Conservation (phyloP, 257 asterid genomes). For the Solanum chmielewskii region DNA sequence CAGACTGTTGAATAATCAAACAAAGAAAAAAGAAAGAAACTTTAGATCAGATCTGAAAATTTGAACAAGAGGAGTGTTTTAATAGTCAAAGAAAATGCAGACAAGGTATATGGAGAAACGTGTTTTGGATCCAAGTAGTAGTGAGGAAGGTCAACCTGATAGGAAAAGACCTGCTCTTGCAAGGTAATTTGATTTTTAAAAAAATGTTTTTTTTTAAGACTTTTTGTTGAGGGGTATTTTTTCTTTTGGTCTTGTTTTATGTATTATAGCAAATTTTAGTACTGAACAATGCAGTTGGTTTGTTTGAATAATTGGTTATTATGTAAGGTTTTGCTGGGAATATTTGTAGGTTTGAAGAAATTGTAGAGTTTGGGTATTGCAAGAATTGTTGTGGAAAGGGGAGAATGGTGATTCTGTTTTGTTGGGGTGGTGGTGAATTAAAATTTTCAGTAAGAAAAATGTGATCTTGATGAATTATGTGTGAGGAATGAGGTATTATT, state of each 20-base stretch:
- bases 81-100: conserved; percentile 33
- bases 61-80: background rate
- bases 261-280: background rate
- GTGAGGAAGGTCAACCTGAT: conserved; percentile 74
- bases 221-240: background rate
- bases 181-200: conserved; percentile 29
- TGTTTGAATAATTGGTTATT: background rate
- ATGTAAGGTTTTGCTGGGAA: background rate
- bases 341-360: background rate
- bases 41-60: conserved; percentile 37
- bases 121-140: conserved; percentile 44
- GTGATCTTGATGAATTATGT: background rate
- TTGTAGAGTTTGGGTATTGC: background rate
- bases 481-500: background rate
- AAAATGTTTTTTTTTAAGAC: too few species aligned
- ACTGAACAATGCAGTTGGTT: background rate
- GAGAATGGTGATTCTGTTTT: background rate
- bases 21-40: background rate
- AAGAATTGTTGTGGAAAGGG: background rate
- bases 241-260: background rate
- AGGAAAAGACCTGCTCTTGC: conserved; percentile 97
- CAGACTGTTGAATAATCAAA: background rate
- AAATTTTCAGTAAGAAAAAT: background rate
- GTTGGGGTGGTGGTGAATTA: background rate
- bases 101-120: conserved; percentile 63